Evolutionary conservation across 176 grass and related monocot genomes (phyloP).

Genomic region (Zizania latifolia): DNA sequence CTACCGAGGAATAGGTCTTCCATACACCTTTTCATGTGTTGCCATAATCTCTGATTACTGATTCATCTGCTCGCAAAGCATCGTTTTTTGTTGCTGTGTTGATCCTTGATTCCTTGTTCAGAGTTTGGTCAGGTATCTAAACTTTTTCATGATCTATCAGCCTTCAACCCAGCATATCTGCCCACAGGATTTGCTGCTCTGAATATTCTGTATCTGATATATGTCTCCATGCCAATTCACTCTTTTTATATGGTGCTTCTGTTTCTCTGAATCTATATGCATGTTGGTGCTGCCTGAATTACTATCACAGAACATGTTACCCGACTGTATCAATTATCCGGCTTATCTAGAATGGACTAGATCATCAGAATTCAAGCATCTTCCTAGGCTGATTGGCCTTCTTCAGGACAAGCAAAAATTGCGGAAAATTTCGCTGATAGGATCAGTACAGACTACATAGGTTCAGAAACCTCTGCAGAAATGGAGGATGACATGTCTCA

Average conservation of each 20-base stretch:
- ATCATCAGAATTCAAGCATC: not conserved
- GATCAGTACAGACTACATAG: not conserved
- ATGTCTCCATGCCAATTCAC: not conserved
- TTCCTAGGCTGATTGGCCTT: not conserved
- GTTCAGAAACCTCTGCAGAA: not conserved
- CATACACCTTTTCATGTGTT: not conserved
- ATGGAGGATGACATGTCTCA: not conserved
- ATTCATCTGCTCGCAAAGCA: not conserved
- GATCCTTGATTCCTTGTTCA: not conserved
- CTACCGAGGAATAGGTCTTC: not conserved
- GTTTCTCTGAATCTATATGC: not conserved
- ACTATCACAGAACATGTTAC: not conserved
- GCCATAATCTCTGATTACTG: not conserved
- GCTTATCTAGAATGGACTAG: not conserved
- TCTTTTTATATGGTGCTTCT: not conserved
- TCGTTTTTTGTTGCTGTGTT: not conserved
- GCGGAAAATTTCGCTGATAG: not conserved
- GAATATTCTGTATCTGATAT: not conserved
- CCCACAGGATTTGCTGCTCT: not conserved
- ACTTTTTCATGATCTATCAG: not conserved
- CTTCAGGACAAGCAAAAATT: not conserved
- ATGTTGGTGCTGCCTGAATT: not conserved
- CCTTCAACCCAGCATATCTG: not conserved
- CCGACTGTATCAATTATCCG: not conserved
- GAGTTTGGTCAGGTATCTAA: not conserved